Conservation (phyloP, 148 eudicot genomes). For the Gaultheria prostrata region DNA sequence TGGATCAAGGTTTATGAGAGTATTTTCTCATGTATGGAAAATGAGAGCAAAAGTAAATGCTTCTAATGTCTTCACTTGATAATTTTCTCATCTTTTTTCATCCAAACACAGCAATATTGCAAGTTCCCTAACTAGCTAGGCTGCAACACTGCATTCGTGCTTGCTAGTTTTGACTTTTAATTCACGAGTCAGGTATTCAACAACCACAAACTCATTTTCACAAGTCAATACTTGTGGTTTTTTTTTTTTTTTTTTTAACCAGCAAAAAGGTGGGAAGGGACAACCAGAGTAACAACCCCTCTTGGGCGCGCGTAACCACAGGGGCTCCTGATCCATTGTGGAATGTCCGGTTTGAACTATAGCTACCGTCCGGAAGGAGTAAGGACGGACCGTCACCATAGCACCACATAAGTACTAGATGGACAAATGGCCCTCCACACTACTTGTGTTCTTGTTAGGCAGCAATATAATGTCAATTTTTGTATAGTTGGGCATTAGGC, state of each 20-base stretch:
- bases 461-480: not conserved
- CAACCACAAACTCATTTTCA: not conserved
- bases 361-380: too few species aligned
- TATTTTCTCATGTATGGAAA: not conserved
- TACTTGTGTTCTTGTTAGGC: not conserved
- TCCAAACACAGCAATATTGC: not conserved
- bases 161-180: not conserved
- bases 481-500: not conserved
- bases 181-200: not conserved
- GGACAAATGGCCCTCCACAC: too few species aligned
- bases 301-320: too few species aligned
- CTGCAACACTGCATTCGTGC: not conserved
- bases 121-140: not conserved
- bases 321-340: too few species aligned
- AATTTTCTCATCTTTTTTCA: not conserved
- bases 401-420: too few species aligned
- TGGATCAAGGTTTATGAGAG: not conserved
- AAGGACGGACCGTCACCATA: too few species aligned
- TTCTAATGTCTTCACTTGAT: not conserved
- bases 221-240: not conserved
- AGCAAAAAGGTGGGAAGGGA: too few species aligned
- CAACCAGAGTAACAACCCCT: too few species aligned
- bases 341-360: too few species aligned
- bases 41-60: not conserved
- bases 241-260: too few species aligned